These are phyloP conservation scores for Penicillium thymicola DNA, from an alignment of 2,329 filamentous ascomycete species.

Conservation along the genomic window DNA sequence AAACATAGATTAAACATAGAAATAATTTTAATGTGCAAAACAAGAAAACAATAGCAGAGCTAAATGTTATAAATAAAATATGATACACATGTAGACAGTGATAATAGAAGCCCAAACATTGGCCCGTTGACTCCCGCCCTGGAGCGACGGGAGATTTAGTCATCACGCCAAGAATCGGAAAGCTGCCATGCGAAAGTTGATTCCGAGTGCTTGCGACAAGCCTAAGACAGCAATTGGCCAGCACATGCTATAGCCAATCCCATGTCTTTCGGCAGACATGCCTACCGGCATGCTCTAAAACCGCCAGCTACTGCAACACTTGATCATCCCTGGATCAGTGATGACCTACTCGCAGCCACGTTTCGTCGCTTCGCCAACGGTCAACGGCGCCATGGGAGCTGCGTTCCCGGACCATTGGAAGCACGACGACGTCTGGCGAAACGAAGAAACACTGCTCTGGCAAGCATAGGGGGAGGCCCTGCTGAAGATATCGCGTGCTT, in stretches of 20 bases:
- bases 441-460: conserved; percentile 53
- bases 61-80: not conserved
- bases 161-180: conserved; percentile 22
- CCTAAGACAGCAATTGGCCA: conserved; percentile 21
- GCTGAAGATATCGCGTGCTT: conserved; percentile 41
- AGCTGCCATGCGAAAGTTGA: conserved; percentile 16
- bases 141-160: conserved; percentile 21
- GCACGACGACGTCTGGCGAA: conserved; percentile 55
- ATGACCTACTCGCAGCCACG: conserved; percentile 44
- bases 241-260: conserved; percentile 20
- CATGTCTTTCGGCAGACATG: conserved; percentile 46
- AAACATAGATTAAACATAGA: not conserved
- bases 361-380: conserved; percentile 49
- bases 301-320: conserved; percentile 23
- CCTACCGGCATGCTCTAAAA: conserved; percentile 38
- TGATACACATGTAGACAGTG: not conserved
- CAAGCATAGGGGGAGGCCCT: conserved; percentile 32
- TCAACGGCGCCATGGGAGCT: conserved; percentile 56
- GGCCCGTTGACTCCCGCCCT: not conserved
- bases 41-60: not conserved
- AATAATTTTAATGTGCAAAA: not conserved
- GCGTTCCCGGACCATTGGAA: conserved; percentile 61
- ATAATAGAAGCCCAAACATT: conserved; percentile 11
- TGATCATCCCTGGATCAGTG: conserved; percentile 47
- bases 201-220: conserved; percentile 1